Conservation (phyloP, 176 grass and related monocot species). For the Secale cereale region DNA sequence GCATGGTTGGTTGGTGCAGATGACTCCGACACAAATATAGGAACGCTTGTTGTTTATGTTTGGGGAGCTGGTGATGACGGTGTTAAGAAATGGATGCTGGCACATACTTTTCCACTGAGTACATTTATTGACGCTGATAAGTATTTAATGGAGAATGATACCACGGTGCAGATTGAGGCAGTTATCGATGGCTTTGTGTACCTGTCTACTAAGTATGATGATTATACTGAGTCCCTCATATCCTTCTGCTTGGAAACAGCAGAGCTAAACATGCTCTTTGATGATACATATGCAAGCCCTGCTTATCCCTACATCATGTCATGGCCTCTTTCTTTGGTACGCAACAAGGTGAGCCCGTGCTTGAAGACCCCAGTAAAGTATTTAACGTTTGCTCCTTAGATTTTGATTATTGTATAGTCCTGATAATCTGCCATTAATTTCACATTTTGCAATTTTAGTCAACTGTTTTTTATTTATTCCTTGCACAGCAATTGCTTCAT, state of each 20-base stretch:
- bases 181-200: neutral
- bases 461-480: neutral
- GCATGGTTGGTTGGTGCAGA: neutral
- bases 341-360: neutral
- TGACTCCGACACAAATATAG: neutral
- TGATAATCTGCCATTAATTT: neutral
- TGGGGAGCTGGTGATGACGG: neutral
- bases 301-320: neutral
- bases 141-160: neutral
- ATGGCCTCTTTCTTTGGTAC: neutral
- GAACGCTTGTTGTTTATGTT: neutral
- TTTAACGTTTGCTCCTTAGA: no score
- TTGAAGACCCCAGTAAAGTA: no score
- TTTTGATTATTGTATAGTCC: neutral
- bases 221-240: neutral
- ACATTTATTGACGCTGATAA: neutral
- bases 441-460: neutral
- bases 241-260: neutral
- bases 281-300: neutral
- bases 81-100: neutral
- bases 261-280: neutral
- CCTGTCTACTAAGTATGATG: neutral
- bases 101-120: neutral
- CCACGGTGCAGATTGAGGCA: neutral
- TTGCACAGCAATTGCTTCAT: neutral